Evolutionary conservation across 208 protist species (phyloP), one percentile per base, ranked within the genome.

Genomic region (Trypanosoma congolense): DNA sequence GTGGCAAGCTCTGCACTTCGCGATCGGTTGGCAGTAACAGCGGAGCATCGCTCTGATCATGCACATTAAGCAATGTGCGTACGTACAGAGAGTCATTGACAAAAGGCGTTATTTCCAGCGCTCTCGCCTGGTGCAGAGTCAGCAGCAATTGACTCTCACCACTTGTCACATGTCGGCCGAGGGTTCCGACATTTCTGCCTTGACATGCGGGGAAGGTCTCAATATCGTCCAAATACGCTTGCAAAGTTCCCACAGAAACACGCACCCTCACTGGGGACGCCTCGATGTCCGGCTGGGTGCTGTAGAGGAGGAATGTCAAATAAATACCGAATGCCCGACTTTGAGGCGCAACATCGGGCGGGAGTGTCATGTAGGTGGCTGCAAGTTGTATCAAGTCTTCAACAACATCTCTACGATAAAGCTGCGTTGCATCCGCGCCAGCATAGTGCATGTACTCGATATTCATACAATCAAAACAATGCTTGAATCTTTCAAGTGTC

Each of bases 361-460:
- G 80, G 16, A 92, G 28, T 18, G 61, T 62, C n/a, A 92, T 45
- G 58, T 92, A 92, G 21, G 72, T 65, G 4, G 75, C 65, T 26
- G 72, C 72, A 22, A 90, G 65, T 22, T 75, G 55, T n/a, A 92
- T 62, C n/a, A 90, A 36, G 47, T 83, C 70, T 1, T 68, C 44
- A 5, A 78, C 73, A 16, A n/a, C 62, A 33, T 61, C 46, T 5
- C 43, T 46, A 36, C 70, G 65, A 61, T 74, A 87, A 4, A 78
- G 80, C 19, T 71, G 47, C 12, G 69, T 67, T n/a, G 69, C 21
- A 24, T 61, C 79, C 42, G 61, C 54, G 1, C 79, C 85, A 40
- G 69, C 66, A 71, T 87, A 92, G 70, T 88, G 80, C 2, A 92
- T 38, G 49, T 86, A 85, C 56, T 90, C 80, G 14, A 83, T 49